Evolutionary conservation across 306 rosid genomes (phyloP), one percentile per base, ranked within the genome.

Genomic region (Amphicarpaea edgeworthii): DNA sequence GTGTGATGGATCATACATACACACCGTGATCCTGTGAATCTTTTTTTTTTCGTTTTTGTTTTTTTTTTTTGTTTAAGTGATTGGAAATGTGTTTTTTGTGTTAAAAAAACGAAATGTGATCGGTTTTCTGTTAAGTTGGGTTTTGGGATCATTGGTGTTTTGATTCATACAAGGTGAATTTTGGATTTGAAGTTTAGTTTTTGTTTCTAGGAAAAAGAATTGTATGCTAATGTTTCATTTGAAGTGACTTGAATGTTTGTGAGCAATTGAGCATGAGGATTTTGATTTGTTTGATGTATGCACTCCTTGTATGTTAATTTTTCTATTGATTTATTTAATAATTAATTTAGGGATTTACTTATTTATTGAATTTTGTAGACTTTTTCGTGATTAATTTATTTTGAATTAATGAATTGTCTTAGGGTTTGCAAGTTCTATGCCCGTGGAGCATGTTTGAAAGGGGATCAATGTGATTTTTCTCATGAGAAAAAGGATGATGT

Each of bases 361-460:
- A 1, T 14, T 24, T 12, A 12, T 55, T 28, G 3, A 12, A 24
- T 60, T 43, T 46, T 76, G n/a, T 34, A 21, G 45, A 45, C 8
- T 42, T 12, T 43, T 37, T 55, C 11, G 62, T 32, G 67, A 32
- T 16, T 66, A 47, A 50, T 66, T 30, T 30, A 4, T 30, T 70
- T 60, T 24, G n/a, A 76, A 43, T 70, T 14, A 24, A 14, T 73
- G 49, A 8, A 26, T 77, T 55, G 23, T 78, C 8, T 8, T 17
- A 81, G 88, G 88, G 49, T 69, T 54, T 94, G 98, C 88, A 94
- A 91, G 89, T 94, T 90, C 81, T 90, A 88, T 77, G 88, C 96
- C 54, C 91, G 94, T 51, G 98, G 98, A 37, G 77, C 84, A 6
- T 94, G 98, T 74, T 81, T 90, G 72, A 94, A 92, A 87, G 98